Conservation (phyloP, 371 early-diverging fungal species). For the Parasitella parasitica region DNA sequence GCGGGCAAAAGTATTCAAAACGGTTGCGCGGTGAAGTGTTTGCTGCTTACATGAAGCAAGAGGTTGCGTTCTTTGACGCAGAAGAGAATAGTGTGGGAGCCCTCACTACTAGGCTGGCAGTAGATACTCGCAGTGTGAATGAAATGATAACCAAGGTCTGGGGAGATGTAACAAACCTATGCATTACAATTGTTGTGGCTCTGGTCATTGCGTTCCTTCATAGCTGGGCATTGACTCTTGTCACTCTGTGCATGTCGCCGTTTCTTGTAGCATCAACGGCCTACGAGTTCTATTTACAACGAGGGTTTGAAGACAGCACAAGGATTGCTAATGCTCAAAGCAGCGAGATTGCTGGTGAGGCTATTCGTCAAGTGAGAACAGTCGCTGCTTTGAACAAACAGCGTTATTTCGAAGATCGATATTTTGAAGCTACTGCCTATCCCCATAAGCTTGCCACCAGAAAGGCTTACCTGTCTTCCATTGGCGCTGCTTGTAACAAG, state of each 20-base stretch:
- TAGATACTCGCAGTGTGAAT: conserved; percentile 72
- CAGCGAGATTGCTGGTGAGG: conserved; percentile 79
- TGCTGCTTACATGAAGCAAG: conserved; percentile 70
- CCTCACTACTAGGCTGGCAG: conserved; percentile 75
- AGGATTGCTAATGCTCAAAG: conserved; percentile 66
- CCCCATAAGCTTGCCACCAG: conserved; percentile 65
- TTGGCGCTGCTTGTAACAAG: conserved; percentile 71
- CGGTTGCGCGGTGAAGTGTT: conserved; percentile 60
- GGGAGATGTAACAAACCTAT: conserved; percentile 58
- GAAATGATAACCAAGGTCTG: conserved; percentile 67
- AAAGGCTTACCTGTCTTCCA: conserved; percentile 53
- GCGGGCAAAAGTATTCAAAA: conserved; percentile 58
- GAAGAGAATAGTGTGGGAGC: conserved; percentile 80
- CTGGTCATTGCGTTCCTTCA: conserved; percentile 45
- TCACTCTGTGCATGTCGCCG: conserved; percentile 55
- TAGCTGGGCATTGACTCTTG: conserved; percentile 61
- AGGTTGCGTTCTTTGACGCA: conserved; percentile 85
- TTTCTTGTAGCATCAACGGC: conserved; percentile 42
- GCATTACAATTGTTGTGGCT: conserved; percentile 44
- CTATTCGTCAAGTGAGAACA: conserved; percentile 84
- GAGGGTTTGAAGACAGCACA: conserved; percentile 57
- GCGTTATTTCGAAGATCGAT: conserved; percentile 57
- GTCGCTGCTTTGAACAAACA: conserved; percentile 83
- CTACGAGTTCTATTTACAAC: conserved; percentile 38
- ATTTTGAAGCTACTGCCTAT: conserved; percentile 50